A percentile compares a stretch with the other conserved stretches of the same genome.
phyloP scores from a whole-genome alignment of 2,329 filamentous ascomycete genomes.

The Aureobasidium melanogenum region DNA sequence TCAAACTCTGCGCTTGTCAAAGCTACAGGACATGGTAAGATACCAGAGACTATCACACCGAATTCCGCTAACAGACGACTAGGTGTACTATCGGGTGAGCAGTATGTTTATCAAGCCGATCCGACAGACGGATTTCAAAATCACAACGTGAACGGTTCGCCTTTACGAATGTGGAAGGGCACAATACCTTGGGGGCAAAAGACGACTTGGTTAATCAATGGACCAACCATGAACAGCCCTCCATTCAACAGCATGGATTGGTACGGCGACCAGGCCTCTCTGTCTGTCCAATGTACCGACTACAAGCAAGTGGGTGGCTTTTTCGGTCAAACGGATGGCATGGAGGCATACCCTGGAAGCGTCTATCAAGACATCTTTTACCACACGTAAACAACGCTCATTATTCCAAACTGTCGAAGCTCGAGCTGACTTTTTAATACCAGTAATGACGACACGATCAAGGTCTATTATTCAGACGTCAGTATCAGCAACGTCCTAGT shows the following conservation, averaged over 20 bases:
- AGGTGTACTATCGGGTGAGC: not conserved
- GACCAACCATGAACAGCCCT: not conserved
- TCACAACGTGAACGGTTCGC: not conserved
- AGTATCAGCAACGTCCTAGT: not conserved
- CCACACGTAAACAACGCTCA: not conserved
- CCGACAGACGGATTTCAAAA: not conserved
- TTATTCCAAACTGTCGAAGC: not conserved
- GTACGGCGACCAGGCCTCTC: not conserved
- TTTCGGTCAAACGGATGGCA: not conserved
- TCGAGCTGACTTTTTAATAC: not conserved
- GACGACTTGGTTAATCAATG: not conserved
- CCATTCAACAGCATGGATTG: slow-evolving; percentile 9
- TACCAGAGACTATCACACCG: no score
- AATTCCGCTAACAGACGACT: no score
- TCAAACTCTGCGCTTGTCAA: not conserved
- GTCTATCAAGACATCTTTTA: not conserved
- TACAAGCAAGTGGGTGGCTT: slow-evolving; percentile 2
- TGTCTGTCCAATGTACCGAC: not conserved
- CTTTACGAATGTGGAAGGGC: slow-evolving; percentile 2
- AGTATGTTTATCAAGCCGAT: not conserved
- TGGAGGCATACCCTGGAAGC: not conserved
- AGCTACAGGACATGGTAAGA: not conserved
- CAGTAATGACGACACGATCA: slow-evolving; percentile 3
- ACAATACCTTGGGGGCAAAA: not conserved
- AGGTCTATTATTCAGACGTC: not conserved